Percentiles rank a stretch among this genome's conserved stretches.
Evolutionary conservation across 441 rosid genomes (phyloP).

Genomic region (Populus hybrid): DNA sequence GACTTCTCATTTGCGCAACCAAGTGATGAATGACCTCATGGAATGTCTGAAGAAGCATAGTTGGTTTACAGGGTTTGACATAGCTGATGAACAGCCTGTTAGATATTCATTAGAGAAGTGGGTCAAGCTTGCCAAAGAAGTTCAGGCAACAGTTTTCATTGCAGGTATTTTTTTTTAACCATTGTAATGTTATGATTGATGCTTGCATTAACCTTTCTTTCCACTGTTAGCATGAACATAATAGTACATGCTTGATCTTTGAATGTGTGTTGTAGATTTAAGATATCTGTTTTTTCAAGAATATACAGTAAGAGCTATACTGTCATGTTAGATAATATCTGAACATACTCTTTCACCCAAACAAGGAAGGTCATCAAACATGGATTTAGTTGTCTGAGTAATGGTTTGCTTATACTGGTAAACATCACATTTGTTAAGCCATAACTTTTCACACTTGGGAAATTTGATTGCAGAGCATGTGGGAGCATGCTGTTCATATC

Average conservation of each 20-base stretch:
- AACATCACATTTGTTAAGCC: neutral
- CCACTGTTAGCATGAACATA: neutral
- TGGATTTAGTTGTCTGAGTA: neutral
- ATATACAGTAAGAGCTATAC: neutral
- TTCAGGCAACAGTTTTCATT: constrained; percentile 77
- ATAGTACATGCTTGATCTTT: neutral
- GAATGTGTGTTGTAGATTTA: neutral
- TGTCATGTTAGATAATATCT: neutral
- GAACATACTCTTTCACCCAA: neutral
- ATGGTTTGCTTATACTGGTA: neutral
- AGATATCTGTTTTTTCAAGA: neutral
- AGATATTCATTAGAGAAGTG: constrained; percentile 66
- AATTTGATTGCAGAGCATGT: neutral
- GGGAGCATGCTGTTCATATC: neutral
- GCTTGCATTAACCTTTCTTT: neutral
- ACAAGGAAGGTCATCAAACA: neutral
- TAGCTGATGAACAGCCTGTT: constrained; percentile 62
- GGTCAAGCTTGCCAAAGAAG: constrained; percentile 67
- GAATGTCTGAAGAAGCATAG: constrained; percentile 61
- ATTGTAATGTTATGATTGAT: neutral
- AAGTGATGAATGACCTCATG: constrained; percentile 72
- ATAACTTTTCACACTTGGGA: neutral
- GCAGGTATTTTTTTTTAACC: constrained; percentile 53
- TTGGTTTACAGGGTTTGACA: constrained; percentile 87
- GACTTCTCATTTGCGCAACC: constrained; percentile 74